phyloP scores from a whole-genome alignment of 192 early-diverging fungal species.

The Rhizophagus clarus region DNA sequence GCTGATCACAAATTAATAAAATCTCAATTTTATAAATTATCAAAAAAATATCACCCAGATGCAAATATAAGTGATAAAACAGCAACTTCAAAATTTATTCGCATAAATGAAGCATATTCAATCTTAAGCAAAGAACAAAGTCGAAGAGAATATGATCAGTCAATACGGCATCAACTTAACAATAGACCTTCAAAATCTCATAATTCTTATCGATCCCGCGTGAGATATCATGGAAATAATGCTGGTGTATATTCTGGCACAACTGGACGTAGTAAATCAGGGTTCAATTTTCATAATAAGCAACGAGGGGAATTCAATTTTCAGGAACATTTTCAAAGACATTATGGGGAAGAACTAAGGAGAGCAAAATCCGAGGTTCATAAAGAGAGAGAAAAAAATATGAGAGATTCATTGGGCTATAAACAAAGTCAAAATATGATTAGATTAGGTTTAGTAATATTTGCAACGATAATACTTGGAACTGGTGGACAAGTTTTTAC shows the following conservation, averaged over 20 bases:
- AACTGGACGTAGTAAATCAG: not conserved
- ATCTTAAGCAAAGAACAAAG: constrained; percentile 70
- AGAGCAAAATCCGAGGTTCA: not conserved
- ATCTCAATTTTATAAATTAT: constrained; percentile 69
- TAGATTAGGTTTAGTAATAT: not conserved
- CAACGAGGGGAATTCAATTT: constrained; percentile 27
- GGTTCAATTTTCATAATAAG: not conserved
- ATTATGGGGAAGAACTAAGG: constrained; percentile 25
- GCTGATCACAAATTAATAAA: constrained; percentile 65
- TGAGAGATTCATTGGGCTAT: not conserved
- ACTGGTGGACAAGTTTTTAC: not conserved
- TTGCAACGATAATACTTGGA: not conserved
- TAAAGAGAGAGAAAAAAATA: not conserved
- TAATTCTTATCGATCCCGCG: not conserved
- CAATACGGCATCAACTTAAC: not conserved
- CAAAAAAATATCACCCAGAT: constrained; percentile 85
- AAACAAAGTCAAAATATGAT: not conserved
- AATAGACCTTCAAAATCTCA: constrained; percentile 4
- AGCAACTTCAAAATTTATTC: constrained; percentile 71
- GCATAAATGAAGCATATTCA: constrained; percentile 88
- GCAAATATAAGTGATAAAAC: constrained; percentile 67
- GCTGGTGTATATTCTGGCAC: not conserved
- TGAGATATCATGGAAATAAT: not conserved
- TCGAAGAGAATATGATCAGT: constrained; percentile 75
- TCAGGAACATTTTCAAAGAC: constrained; percentile 32